phyloP scores from a whole-genome alignment of 345 rosid genomes.

The Syzygium oleosum region DNA sequence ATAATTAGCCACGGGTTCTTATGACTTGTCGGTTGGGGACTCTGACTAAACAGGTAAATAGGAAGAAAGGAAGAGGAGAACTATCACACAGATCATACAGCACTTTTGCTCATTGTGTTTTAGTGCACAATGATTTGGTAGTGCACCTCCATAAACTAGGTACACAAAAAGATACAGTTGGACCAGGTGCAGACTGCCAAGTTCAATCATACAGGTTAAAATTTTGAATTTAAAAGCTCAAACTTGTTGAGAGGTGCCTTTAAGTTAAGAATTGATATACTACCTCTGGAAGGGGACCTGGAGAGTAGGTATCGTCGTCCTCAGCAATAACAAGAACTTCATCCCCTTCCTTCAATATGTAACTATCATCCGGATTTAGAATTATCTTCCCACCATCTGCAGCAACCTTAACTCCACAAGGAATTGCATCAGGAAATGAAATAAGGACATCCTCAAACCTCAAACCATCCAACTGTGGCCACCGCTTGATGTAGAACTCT shows the following conservation, averaged over 20 bases:
- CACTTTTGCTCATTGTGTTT: neutral
- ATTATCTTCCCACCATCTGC: slow-evolving; percentile 65
- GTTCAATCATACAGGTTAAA: neutral
- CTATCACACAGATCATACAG: neutral
- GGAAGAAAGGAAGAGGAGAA: neutral
- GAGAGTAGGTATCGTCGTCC: slow-evolving; percentile 89
- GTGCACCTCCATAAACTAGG: neutral
- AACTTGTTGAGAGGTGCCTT: neutral
- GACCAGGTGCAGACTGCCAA: neutral
- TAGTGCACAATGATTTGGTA: neutral
- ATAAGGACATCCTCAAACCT: slow-evolving; percentile 61
- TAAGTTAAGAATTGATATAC: slow-evolving; percentile 7
- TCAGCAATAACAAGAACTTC: slow-evolving; percentile 94
- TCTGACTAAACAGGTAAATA: neutral
- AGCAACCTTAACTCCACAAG: slow-evolving; percentile 85
- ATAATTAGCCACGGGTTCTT: neutral
- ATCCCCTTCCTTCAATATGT: slow-evolving; percentile 67
- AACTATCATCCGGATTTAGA: slow-evolving; percentile 70
- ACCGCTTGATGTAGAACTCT: slow-evolving; percentile 81
- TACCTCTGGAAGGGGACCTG: slow-evolving; percentile 80
- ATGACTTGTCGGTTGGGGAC: neutral
- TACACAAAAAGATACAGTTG: neutral
- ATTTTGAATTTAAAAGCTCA: neutral
- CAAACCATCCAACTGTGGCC: slow-evolving; percentile 80
- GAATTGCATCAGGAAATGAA: slow-evolving; percentile 85